phyloP scores from a whole-genome alignment of 2,329 filamentous ascomycete species.

The Pleoardoris graminearum region DNA sequence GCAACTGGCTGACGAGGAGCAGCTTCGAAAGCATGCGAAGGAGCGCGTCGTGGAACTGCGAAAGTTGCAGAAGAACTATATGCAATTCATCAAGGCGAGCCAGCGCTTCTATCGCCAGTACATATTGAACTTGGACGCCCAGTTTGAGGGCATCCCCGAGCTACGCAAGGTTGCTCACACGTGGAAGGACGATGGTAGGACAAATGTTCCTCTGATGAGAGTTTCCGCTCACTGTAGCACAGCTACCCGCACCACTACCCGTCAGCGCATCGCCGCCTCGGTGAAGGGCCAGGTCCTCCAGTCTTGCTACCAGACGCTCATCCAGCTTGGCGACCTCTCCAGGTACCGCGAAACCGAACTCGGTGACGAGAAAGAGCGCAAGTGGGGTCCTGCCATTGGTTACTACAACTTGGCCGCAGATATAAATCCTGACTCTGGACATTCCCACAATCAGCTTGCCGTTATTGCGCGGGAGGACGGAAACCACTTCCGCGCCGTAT shows the following conservation, averaged over 20 bases:
- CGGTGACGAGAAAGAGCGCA: constrained; percentile 66
- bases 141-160: constrained; percentile 61
- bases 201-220: background rate
- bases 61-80: constrained; percentile 80
- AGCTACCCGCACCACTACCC: constrained; percentile 36
- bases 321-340: constrained; percentile 86
- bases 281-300: constrained; percentile 65
- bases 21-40: constrained; percentile 54
- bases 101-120: constrained; percentile 88
- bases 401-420: constrained; percentile 84
- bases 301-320: constrained; percentile 80
- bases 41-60: constrained; percentile 66
- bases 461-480: constrained; percentile 78
- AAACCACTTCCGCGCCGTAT: constrained; percentile 82
- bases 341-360: constrained; percentile 79
- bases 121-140: constrained; percentile 72
- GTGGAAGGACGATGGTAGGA: constrained; percentile 44
- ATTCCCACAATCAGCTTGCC: constrained; percentile 86
- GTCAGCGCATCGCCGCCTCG: constrained; percentile 47
- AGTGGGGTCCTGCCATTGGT: constrained; percentile 77
- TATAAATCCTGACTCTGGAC: constrained; percentile 76
- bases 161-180: constrained; percentile 59
- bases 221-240: constrained; percentile 43
- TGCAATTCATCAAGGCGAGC: constrained; percentile 82
- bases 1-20: constrained; percentile 12